These are phyloP conservation scores for Aulographum hederae DNA, from an alignment of 2,329 filamentous ascomycete species.

Conservation along the genomic window DNA sequence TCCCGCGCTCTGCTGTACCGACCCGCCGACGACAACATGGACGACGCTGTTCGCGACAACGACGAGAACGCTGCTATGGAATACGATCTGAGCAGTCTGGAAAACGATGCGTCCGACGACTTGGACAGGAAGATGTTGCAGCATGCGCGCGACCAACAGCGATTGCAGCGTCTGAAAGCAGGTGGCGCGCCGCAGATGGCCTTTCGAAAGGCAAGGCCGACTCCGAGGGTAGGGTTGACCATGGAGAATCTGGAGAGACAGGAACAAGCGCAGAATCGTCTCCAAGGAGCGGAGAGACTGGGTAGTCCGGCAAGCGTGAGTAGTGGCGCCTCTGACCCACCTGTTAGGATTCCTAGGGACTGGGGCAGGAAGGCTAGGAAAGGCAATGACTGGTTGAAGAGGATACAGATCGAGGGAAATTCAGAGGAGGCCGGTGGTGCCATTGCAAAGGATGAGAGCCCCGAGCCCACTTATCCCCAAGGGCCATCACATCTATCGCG, in stretches of 20 bases:
- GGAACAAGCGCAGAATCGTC: slow-evolving; percentile 5
- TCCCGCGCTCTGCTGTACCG: neutral
- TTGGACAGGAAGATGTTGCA: slow-evolving; percentile 26
- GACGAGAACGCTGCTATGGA: neutral
- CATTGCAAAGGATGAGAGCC: neutral
- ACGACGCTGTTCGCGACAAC: neutral
- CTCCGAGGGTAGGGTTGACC: slow-evolving; percentile 20
- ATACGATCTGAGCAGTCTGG: slow-evolving; percentile 19
- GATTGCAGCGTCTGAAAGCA: slow-evolving; percentile 14
- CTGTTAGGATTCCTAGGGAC: slow-evolving; percentile 21
- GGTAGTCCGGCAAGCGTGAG: slow-evolving; percentile 8
- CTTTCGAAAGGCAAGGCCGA: slow-evolving; percentile 24
- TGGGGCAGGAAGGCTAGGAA: slow-evolving; percentile 29
- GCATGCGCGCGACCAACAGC: slow-evolving; percentile 23
- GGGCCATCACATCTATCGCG: neutral
- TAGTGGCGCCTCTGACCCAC: slow-evolving; percentile 23
- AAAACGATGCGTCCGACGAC: slow-evolving; percentile 24
- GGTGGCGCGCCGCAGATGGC: slow-evolving; percentile 9
- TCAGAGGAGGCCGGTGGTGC: too few species aligned
- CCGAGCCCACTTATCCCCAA: neutral
- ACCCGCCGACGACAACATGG: neutral
- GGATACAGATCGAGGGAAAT: slow-evolving; percentile 1
- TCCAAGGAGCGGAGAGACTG: slow-evolving; percentile 6
- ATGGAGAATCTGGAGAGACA: slow-evolving; percentile 23
- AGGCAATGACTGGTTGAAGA: slow-evolving; percentile 21